phyloP scores from a whole-genome alignment of 495 filamentous ascomycete species.

The Aspergillus hancockii region DNA sequence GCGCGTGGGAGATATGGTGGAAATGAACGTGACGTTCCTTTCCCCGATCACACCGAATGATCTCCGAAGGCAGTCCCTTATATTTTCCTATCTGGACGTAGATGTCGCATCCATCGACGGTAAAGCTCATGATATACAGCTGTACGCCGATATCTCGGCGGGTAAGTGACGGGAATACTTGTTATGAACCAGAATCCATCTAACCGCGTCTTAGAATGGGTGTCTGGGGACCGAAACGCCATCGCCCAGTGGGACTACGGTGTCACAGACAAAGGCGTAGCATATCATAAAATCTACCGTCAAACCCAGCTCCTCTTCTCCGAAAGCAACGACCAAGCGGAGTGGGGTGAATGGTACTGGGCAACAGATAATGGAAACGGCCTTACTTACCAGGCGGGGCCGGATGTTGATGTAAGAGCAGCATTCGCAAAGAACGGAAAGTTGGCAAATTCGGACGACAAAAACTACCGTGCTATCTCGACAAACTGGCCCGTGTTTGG shows the following conservation, averaged over 20 bases:
- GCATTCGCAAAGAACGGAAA: slow-evolving; percentile 45
- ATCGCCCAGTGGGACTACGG: slow-evolving; percentile 58
- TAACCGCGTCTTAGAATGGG: slow-evolving; percentile 51
- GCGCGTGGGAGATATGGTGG: slow-evolving; percentile 45
- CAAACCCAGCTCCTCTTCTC: slow-evolving; percentile 55
- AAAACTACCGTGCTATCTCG: slow-evolving; percentile 54
- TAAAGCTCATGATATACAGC: slow-evolving; percentile 52
- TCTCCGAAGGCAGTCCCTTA: slow-evolving; percentile 53
- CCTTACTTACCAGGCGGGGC: slow-evolving; percentile 53
- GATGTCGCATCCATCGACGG: slow-evolving; percentile 55
- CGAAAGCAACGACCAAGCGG: slow-evolving; percentile 52
- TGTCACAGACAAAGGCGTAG: slow-evolving; percentile 39
- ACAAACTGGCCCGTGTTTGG: slow-evolving; percentile 56
- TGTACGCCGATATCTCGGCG: slow-evolving; percentile 63
- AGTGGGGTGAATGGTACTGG: slow-evolving; percentile 64
- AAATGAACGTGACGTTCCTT: slow-evolving; percentile 59
- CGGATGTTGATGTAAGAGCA: slow-evolving; percentile 48
- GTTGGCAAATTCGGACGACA: slow-evolving; percentile 48
- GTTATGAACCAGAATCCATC: slow-evolving; percentile 2
- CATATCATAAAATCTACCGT: slow-evolving; percentile 57
- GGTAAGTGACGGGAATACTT: slow-evolving; percentile 32
- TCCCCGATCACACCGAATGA: slow-evolving; percentile 60
- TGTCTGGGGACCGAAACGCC: slow-evolving; percentile 51
- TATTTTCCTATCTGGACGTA: slow-evolving; percentile 58
- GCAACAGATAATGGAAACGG: slow-evolving; percentile 41